A percentile compares a stretch with the other conserved stretches of the same genome.
phyloP scores from a whole-genome alignment of 148 eudicot genomes.

The Rhododendron vialii region DNA sequence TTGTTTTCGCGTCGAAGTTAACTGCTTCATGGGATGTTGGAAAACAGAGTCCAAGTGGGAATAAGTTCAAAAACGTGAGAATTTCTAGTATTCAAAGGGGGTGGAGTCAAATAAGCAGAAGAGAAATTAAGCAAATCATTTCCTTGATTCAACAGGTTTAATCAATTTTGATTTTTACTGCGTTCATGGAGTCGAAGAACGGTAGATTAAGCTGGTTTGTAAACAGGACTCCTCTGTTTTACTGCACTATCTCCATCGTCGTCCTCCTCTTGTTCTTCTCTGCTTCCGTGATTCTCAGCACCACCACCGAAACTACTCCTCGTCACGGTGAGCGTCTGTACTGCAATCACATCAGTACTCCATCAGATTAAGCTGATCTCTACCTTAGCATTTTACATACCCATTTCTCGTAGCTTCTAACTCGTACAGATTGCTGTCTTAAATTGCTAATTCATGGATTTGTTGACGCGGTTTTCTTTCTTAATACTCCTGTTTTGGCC shows the following conservation, averaged over 20 bases:
- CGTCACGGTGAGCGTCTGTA: slow-evolving; percentile 6
- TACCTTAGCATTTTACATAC: neutral
- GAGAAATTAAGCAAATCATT: neutral
- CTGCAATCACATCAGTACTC: neutral
- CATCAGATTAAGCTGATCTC: neutral
- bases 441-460: neutral
- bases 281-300: neutral
- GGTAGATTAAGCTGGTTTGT: neutral
- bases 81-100: neutral
- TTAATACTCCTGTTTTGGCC: neutral
- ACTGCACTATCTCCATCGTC: neutral
- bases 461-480: neutral
- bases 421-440: neutral
- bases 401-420: neutral
- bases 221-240: slow-evolving; percentile 1
- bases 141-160: neutral
- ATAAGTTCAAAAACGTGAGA: neutral
- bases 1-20: neutral
- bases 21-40: neutral
- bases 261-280: slow-evolving; percentile 10
- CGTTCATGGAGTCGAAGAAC: slow-evolving; percentile 8
- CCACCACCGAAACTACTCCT: neutral
- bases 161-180: neutral
- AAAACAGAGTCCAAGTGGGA: neutral
- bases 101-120: neutral